phyloP scores from a whole-genome alignment of 2,329 filamentous ascomycete genomes.

The Aspergillus fumigatiaffinis region DNA sequence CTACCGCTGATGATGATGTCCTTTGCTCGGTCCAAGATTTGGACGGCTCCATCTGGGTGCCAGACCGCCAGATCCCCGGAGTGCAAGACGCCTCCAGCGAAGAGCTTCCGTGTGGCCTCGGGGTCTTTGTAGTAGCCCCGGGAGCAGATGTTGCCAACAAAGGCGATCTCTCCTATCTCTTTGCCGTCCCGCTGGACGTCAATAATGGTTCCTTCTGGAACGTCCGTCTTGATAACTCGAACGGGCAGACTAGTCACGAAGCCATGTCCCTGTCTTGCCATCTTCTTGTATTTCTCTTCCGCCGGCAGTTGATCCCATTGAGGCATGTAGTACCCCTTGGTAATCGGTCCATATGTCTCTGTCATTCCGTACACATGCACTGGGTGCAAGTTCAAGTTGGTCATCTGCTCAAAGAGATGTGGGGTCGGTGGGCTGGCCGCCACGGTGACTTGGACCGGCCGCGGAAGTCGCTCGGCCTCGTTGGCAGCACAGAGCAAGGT shows the following conservation, averaged over 20 bases:
- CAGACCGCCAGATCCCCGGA: slow-evolving; percentile 90
- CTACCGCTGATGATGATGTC: slow-evolving; percentile 95
- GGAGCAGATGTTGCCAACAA: slow-evolving; percentile 85
- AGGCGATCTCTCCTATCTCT: slow-evolving; percentile 81
- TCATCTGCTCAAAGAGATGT: slow-evolving; percentile 92
- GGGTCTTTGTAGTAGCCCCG: slow-evolving; percentile 89
- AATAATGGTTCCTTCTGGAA: slow-evolving; percentile 61
- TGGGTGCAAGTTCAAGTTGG: slow-evolving; percentile 75
- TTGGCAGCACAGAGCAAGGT: slow-evolving; percentile 80
- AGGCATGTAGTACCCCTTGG: slow-evolving; percentile 85
- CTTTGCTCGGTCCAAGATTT: slow-evolving; percentile 91
- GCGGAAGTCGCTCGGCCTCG: slow-evolving; percentile 66
- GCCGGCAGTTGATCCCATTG: slow-evolving; percentile 71
- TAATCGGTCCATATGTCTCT: slow-evolving; percentile 93
- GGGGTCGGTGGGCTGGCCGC: slow-evolving; percentile 87
- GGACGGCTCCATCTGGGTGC: slow-evolving; percentile 84
- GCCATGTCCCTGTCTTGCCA: slow-evolving; percentile 92
- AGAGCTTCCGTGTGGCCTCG: slow-evolving; percentile 80
- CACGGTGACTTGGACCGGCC: slow-evolving; percentile 80
- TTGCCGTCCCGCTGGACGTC: slow-evolving; percentile 67
- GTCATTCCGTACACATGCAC: slow-evolving; percentile 89
- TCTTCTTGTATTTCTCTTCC: slow-evolving; percentile 77
- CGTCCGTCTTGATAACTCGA: slow-evolving; percentile 76
- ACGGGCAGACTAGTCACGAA: slow-evolving; percentile 78
- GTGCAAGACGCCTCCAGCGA: slow-evolving; percentile 79